A percentile compares a stretch with the other conserved stretches of the same genome.
phyloP scores from a whole-genome alignment of 768 basidiomycete species.

The Boletus huronensis region DNA sequence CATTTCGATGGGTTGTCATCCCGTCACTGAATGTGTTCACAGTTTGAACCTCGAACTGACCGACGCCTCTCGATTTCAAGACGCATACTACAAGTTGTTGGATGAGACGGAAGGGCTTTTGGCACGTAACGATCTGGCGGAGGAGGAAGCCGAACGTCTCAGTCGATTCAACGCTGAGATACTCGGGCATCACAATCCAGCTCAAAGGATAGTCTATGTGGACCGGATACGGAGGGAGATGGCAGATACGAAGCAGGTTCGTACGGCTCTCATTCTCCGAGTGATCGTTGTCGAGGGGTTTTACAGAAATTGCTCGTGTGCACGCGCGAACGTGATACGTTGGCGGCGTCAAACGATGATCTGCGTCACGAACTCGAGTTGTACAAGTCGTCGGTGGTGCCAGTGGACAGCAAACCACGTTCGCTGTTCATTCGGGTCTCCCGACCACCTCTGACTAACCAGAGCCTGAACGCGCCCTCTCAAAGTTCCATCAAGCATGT shows the following conservation, averaged over 20 bases:
- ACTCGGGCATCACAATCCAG: constrained; percentile 77
- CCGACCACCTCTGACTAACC: constrained; percentile 44
- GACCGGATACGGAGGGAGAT: constrained; percentile 80
- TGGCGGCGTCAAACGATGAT: constrained; percentile 41
- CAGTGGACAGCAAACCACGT: constrained; percentile 48
- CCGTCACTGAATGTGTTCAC: constrained; percentile 2
- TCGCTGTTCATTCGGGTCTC: constrained; percentile 46
- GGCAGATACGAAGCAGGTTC: constrained; percentile 75
- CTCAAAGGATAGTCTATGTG: constrained; percentile 83
- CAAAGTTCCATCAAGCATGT: constrained; percentile 15
- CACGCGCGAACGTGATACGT: constrained; percentile 47
- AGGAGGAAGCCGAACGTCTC: constrained; percentile 73
- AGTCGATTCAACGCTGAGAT: constrained; percentile 84
- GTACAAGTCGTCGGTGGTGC: constrained; percentile 57
- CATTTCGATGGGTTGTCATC: not conserved
- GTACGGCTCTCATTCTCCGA: constrained; percentile 22
- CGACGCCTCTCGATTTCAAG: constrained; percentile 62
- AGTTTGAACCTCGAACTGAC: constrained; percentile 51
- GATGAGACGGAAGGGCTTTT: constrained; percentile 64
- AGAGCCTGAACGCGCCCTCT: constrained; percentile 36
- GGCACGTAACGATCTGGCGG: constrained; percentile 70
- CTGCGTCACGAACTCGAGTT: constrained; percentile 52
- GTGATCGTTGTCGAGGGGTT: not conserved
- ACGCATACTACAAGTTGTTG: constrained; percentile 63
- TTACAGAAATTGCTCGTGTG: constrained; percentile 49